Evolutionary conservation across 768 basidiomycete genomes (phyloP), one percentile per base, ranked within the genome.

Genomic region (Agaricus blazei): DNA sequence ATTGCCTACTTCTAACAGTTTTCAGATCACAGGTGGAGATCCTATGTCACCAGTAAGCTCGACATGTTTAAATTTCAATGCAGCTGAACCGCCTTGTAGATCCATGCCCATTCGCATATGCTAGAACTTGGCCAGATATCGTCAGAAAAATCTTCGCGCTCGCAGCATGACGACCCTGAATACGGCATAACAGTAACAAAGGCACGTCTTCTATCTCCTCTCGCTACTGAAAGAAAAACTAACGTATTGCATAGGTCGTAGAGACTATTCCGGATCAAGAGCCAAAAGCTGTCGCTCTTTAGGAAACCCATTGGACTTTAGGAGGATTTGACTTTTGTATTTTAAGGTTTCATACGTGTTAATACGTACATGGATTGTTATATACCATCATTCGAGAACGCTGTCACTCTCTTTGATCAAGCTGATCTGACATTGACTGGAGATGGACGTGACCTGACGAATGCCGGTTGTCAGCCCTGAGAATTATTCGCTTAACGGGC

Each of bases 101-200:
- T 41, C 15, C 57, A 64, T 58, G 60, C 64, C 47, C 57, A 60
- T 29, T 63, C 62, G 11, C 53, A 63, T 12, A 48, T 69, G 38
- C 70, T 70, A 48, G 71, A 75, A 55, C 61, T 70, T 19, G 40
- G 40, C 19, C 6, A 4, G 6, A 12, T 14, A 41, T 41, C 61
- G 5, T 64, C 53, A 23, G 61, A 63, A 26, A 45, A 46, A 7
- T 62, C 61, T 3, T 48, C 59, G 29, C 50, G 48, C 9, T 60
- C 45, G 24, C 38, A 46, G n/a, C 52, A 34, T 19, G 48, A 51
- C n/a, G 70, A 70, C 24, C 37, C 67, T 1, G 71, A 70, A 52
- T 73, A 69, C 29, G 74, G 73, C 6, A 72, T 75, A 38, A 71
- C 71, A 23, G 69, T 74, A 28, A 73, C 74, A 6, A 73, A 72